Percentiles rank a stretch among this genome's conserved stretches.
phyloP scores from a whole-genome alignment of 164 flowering plant genomes.

The Macadamia integrifolia region DNA sequence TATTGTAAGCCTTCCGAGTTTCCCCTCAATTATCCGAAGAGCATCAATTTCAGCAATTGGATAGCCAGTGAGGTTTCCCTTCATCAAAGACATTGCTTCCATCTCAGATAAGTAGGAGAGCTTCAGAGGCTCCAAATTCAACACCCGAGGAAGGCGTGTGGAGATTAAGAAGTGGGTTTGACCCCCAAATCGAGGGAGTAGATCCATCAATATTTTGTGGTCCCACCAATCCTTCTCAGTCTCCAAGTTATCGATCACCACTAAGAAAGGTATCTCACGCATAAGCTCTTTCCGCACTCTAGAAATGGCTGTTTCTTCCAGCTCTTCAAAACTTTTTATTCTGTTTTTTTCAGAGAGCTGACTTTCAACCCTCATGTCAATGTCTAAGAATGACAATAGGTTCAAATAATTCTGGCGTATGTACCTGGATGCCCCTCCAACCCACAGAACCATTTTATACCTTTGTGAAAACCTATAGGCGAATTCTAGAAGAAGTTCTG shows the following conservation, averaged over 20 bases:
- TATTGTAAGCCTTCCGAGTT: constrained; percentile 72
- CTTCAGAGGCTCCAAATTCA: constrained; percentile 83
- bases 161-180: constrained; percentile 79
- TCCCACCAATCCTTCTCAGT: constrained; percentile 99
- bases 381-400: constrained; percentile 66
- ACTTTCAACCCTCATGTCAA: constrained; percentile 73
- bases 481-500: constrained; percentile 85
- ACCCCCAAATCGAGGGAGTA: constrained; percentile 94
- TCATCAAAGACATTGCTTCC: constrained; percentile 90
- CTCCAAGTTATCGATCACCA: constrained; percentile 87
- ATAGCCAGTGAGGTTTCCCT: constrained; percentile 51
- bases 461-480: constrained; percentile 78
- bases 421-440: constrained; percentile 83
- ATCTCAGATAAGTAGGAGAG: constrained; percentile 81
- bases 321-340: constrained; percentile 80
- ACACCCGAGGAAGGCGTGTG: constrained; percentile 65
- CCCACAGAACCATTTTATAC: constrained; percentile 92
- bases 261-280: constrained; percentile 85
- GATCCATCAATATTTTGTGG: constrained; percentile 76
- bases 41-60: constrained; percentile 69
- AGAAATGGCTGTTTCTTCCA: constrained; percentile 74
- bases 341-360: constrained; percentile 43
- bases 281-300: constrained; percentile 79
- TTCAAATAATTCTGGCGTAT: constrained; percentile 85
- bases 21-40: constrained; percentile 70